Evolutionary conservation across 148 eudicot species (phyloP), one percentile per base, ranked within the genome.

Genomic region (Amaranthus cruentus): DNA sequence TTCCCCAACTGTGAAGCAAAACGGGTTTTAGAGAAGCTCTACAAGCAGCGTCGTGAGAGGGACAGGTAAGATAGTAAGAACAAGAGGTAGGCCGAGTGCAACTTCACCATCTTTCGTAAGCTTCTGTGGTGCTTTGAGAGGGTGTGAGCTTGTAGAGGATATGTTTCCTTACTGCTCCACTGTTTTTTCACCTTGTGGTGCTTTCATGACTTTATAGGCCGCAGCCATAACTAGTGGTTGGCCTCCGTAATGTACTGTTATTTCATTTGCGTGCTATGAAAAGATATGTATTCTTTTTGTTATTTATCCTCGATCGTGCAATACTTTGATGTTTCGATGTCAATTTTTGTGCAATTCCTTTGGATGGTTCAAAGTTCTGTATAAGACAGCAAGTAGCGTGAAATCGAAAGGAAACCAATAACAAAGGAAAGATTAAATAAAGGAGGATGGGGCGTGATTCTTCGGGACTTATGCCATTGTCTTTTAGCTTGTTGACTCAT

Each of bases 1-100:
- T 89, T 89, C 78, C 92, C 90, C 8, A 84, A 81, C 59, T 85
- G 93, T 63, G 90, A 87, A 76, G 88, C 87, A 11, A 87, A 82
- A 72, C 88, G 88, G 28, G 90, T 83, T 51, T 83, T 87, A 10
- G 90, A 89, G 77, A 87, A 75, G 69, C 80, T 85, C 18, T 89
- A 85, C 78, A 82, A 83, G 84, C 87, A 87, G 75, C 82, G 88
- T 28, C 82, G 88, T 28, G 88, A 83, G 68, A 84, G 58, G 75
- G 88, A 81, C 7, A 76, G 73, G 79, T 83, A 81, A 51, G 89
- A 84, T 64, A 85, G 77, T 55, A 81, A 70, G 77, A 81, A 62
- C 66, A 67, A 46, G 73, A 73, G 54, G 81, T 79, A 77, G 77
- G 38, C 65, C 0, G 67, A 6, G 13, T 10, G 42, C 9, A 7